Base-by-base conservation (phyloP, 257 asterid species). In the Salvia miltiorrhiza region DNA sequence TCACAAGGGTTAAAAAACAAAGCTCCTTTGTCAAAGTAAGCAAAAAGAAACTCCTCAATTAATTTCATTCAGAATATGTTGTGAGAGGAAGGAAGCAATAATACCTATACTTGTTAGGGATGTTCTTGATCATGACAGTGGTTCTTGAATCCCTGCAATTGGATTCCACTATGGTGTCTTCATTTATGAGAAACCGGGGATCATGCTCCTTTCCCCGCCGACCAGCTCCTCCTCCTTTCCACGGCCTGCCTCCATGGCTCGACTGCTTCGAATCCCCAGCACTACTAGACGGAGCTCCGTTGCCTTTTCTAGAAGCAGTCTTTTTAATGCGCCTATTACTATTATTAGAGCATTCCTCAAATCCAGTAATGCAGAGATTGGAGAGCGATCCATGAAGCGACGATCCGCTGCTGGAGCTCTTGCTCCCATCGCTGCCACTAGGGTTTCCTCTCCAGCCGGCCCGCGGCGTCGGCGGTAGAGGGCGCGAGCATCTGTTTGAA, bases 101-200 rank as follows among this genome's bases (percentile, higher is more conserved):
- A 9, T 69, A 94, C 99, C 97, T 94, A 88, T 94, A 94, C 82
- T 94, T 94, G 82, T 94, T 94, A n/a, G 99, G 99, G 62, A 94
- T 94, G 90, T 94, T 94, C 33, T 91, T 94, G 2, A 94, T 91
- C 99, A 94, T 94, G 69, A 94, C 88, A 59, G 99, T 91, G 32
- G 99, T 94, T 85, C 99, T 84, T 0, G 79, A 35, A 80, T 94
- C 99, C 61, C 77, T 78, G 78, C 80, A 77, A 71, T 81, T 79
- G 0, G 96, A 78, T 74, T 86, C 96, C 77, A 73, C 65, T 3
- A 80, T 79, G 13, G 86, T 83, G 39, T 83, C 95, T 72, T 86
- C 90, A 4, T 87, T 82, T 2, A 94, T 94, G 73, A 87, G 60
- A 61, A 87, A 94, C 7, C 97, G 89, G 9, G 97, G 92, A 69